These are phyloP conservation scores for Cyberlindnera meyerae DNA, from an alignment of 805 yeast species.

Conservation along the genomic window DNA sequence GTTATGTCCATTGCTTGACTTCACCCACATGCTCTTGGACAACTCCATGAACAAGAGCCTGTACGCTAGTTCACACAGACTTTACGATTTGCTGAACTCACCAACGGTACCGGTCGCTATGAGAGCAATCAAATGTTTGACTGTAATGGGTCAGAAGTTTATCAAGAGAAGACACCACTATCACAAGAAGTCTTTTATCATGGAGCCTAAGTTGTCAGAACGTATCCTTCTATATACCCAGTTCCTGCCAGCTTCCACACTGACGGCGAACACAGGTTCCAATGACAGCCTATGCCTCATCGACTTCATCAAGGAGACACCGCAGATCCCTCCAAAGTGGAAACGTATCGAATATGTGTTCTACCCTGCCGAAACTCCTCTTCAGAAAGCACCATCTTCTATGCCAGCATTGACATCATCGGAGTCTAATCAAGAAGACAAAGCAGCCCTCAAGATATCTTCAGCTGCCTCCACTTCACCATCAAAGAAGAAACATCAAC, in stretches of 20 bases:
- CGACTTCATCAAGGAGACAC: slow-evolving; percentile 41
- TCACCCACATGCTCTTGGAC: slow-evolving; percentile 59
- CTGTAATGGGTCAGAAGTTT: slow-evolving; percentile 57
- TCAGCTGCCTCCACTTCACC: slow-evolving; percentile 18
- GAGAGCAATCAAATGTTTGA: slow-evolving; percentile 55
- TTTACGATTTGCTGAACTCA: slow-evolving; percentile 53
- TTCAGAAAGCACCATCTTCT: not conserved
- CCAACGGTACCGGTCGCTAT: slow-evolving; percentile 56
- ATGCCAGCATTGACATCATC: not conserved
- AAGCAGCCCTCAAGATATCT: too few relatives aligned
- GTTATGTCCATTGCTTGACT: slow-evolving; percentile 50
- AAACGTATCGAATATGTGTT: slow-evolving; percentile 49
- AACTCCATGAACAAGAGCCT: slow-evolving; percentile 64
- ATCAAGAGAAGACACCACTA: slow-evolving; percentile 33
- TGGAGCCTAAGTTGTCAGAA: slow-evolving; percentile 24
- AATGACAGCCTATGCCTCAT: slow-evolving; percentile 40
- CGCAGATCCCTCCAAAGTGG: slow-evolving; percentile 53
- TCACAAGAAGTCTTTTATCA: slow-evolving; percentile 16
- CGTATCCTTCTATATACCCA: slow-evolving; percentile 43
- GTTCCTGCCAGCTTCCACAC: slow-evolving; percentile 45
- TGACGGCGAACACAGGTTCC: slow-evolving; percentile 28
- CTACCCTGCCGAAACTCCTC: slow-evolving; percentile 26
- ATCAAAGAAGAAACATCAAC: slow-evolving; percentile 16
- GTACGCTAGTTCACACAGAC: slow-evolving; percentile 60
- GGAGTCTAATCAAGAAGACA: too few relatives aligned